Evolutionary conservation across 2,329 filamentous ascomycete genomes (phyloP).

Genomic region (Botrytis pseudocinerea): DNA sequence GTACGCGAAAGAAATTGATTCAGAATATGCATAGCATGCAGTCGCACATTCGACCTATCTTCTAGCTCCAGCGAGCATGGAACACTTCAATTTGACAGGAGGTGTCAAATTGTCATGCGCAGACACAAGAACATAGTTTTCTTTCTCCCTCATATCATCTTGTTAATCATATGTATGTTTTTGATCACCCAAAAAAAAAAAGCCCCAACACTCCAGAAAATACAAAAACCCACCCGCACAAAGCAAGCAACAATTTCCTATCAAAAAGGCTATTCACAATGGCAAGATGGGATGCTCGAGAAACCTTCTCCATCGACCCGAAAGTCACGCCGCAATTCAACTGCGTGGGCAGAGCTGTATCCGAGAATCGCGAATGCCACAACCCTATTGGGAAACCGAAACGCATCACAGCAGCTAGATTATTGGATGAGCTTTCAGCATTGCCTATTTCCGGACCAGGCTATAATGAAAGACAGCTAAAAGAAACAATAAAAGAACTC

Average conservation of each 20-base stretch:
- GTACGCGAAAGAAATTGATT: not conserved
- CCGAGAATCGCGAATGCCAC: not conserved
- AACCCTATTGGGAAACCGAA: not conserved
- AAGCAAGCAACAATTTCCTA: not conserved
- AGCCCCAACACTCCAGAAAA: not conserved
- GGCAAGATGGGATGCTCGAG: not conserved
- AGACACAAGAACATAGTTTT: not conserved
- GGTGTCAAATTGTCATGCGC: not conserved
- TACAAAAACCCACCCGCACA: too few species aligned
- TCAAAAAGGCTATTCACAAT: not conserved
- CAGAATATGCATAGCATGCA: not conserved
- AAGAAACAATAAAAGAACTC: not conserved
- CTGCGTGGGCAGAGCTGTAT: not conserved
- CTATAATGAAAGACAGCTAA: not conserved
- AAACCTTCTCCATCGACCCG: not conserved
- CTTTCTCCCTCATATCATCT: not conserved
- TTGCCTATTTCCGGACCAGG: not conserved
- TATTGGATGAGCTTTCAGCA: not conserved
- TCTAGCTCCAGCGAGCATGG: not conserved
- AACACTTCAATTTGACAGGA: not conserved
- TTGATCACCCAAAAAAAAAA: not conserved
- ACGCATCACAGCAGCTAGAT: not conserved
- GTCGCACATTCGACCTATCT: not conserved
- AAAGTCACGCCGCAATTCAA: not conserved
- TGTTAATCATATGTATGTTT: not conserved